Evolutionary conservation across 768 basidiomycete genomes (phyloP).

Genomic region (Calocera cornea): DNA sequence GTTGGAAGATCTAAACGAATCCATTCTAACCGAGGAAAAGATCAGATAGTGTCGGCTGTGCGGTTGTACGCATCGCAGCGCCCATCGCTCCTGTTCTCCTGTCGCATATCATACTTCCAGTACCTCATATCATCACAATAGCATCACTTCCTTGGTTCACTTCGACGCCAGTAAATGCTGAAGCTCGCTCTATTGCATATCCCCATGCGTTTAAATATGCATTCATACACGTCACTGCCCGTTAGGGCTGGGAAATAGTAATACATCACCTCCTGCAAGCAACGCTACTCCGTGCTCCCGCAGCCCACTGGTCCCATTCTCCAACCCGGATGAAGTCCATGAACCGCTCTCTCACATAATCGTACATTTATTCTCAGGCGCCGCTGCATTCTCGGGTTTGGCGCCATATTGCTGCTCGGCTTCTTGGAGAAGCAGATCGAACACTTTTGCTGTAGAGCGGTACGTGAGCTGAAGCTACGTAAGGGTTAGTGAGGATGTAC

Average conservation of each 20-base stretch:
- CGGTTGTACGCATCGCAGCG: background rate
- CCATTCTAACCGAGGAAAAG: conserved; percentile 50
- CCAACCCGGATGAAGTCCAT: background rate
- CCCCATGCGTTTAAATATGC: no score
- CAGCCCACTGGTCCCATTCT: no score
- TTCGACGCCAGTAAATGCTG: no score
- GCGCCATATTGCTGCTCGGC: conserved; percentile 63
- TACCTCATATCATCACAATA: background rate
- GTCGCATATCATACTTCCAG: background rate
- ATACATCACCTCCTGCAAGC: no score
- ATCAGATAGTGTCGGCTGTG: background rate
- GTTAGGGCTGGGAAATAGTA: no score
- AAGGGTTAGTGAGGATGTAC: conserved; percentile 27
- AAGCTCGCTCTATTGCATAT: no score
- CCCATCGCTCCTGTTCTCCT: no score
- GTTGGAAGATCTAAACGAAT: conserved; percentile 87
- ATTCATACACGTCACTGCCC: no score
- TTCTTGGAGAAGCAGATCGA: conserved; percentile 69
- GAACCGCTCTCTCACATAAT: conserved; percentile 36
- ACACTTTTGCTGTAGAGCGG: conserved; percentile 51
- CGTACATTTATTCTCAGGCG: conserved; percentile 30
- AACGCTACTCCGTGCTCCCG: no score
- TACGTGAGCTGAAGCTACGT: background rate
- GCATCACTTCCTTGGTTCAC: no score
- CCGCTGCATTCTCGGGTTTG: conserved; percentile 32